Conservation (phyloP, 257 asterid species). For the Nemophila menziesii region DNA sequence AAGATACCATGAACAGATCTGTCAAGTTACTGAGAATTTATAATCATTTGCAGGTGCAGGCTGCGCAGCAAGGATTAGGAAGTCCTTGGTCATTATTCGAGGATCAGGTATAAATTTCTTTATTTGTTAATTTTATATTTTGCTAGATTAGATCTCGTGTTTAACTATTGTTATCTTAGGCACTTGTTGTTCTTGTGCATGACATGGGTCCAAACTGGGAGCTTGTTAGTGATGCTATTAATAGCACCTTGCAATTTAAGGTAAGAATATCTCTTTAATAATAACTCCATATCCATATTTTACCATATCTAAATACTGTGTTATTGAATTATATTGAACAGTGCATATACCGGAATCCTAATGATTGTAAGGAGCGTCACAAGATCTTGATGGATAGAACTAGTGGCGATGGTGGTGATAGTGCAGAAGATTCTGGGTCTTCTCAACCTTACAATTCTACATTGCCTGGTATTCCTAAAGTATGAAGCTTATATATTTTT, state of each 20-base stretch:
- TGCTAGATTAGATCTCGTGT: background rate
- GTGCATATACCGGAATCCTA: constrained; percentile 82
- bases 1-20: too few relatives aligned
- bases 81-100: constrained; percentile 80
- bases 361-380: constrained; percentile 94
- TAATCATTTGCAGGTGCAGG: constrained; percentile 43
- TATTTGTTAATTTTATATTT: background rate
- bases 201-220: constrained; percentile 99
- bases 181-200: constrained; percentile 92
- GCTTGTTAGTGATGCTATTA: constrained; percentile 90
- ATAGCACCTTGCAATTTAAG: constrained; percentile 83
- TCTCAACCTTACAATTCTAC: constrained; percentile 89
- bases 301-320: too few relatives aligned
- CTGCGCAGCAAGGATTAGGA: constrained; percentile 64
- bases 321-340: constrained; percentile 20
- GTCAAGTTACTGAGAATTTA: constrained; percentile 26
- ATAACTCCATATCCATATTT: too few relatives aligned
- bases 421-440: constrained; percentile 95
- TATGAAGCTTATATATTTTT: constrained; percentile 15
- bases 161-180: constrained; percentile 24
- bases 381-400: constrained; percentile 53
- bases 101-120: constrained; percentile 55
- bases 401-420: constrained; percentile 87
- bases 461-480: constrained; percentile 97
- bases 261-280: constrained; percentile 23